Conservation (phyloP, 2,329 filamentous ascomycete species). For the Pseudopithomyces chartarum region DNA sequence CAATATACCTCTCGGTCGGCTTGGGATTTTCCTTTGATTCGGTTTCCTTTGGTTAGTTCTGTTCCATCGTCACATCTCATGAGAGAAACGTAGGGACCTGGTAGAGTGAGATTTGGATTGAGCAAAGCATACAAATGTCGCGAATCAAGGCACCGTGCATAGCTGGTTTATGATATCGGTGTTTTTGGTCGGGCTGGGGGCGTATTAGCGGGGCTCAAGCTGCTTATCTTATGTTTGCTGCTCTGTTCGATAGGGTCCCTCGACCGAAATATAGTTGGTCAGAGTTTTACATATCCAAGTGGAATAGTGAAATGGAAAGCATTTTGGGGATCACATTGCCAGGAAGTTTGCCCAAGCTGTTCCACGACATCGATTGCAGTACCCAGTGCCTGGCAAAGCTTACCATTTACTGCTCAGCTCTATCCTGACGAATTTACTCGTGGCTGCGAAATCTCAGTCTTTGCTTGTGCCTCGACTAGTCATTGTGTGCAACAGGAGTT, state of each 20-base stretch:
- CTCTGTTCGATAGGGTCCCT: background rate
- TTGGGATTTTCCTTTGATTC: constrained; percentile 16
- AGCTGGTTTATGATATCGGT: constrained; percentile 34
- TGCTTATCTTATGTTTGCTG: background rate
- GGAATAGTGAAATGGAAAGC: too few relatives aligned
- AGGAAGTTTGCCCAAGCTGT: too few relatives aligned
- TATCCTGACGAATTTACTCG: too few relatives aligned
- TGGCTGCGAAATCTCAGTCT: too few relatives aligned
- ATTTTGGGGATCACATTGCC: too few relatives aligned
- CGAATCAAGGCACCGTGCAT: constrained; percentile 27
- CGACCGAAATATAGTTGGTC: background rate
- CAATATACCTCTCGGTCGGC: constrained; percentile 40
- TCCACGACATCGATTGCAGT: too few relatives aligned
- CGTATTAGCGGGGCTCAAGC: background rate
- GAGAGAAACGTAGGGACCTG: constrained; percentile 17
- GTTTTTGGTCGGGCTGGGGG: constrained; percentile 14
- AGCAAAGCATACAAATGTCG: constrained; percentile 4
- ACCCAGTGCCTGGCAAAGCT: too few relatives aligned
- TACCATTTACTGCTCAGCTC: too few relatives aligned
- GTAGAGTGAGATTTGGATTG: constrained; percentile 28
- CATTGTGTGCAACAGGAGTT: too few relatives aligned
- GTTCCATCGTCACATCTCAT: constrained; percentile 10
- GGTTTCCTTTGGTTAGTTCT: constrained; percentile 6
- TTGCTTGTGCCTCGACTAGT: too few relatives aligned
- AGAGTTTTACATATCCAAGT: too few relatives aligned